These are phyloP conservation scores for Kregervanrija delftensis DNA, from an alignment of 805 yeast genomes.

Conservation along the genomic window DNA sequence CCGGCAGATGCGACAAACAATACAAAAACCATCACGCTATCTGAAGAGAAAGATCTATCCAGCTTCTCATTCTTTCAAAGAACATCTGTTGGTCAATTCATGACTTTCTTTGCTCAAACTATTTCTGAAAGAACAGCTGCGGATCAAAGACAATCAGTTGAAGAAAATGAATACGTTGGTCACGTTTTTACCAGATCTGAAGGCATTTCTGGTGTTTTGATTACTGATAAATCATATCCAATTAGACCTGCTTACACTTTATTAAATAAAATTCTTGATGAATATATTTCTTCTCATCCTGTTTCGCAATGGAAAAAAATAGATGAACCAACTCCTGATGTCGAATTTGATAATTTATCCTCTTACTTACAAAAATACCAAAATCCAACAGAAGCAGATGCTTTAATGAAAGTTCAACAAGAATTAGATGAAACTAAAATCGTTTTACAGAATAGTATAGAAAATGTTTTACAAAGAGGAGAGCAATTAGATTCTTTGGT, in stretches of 20 bases:
- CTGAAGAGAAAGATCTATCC: constrained; percentile 74
- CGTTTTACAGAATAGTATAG: constrained; percentile 92
- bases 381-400: constrained; percentile 95
- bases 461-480: constrained; percentile 89
- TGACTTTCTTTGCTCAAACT: constrained; percentile 90
- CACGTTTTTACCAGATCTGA: constrained; percentile 88
- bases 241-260: constrained; percentile 94
- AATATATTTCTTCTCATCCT: constrained; percentile 79
- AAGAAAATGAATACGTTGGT: constrained; percentile 85
- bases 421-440: constrained; percentile 97
- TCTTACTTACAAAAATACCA: constrained; percentile 77
- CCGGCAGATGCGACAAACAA: constrained; percentile 32
- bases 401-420: constrained; percentile 94
- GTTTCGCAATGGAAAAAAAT: constrained; percentile 57
- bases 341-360: constrained; percentile 56
- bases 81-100: constrained; percentile 73
- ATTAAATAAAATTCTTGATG: constrained; percentile 85
- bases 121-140: constrained; percentile 81
- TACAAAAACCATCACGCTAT: constrained; percentile 65
- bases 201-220: constrained; percentile 85
- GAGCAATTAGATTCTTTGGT: constrained; percentile 92
- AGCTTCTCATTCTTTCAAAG: constrained; percentile 85
- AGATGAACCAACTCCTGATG: constrained; percentile 36
- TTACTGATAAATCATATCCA: constrained; percentile 94
- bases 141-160: constrained; percentile 91